phyloP scores from a whole-genome alignment of 148 eudicot genomes.

The Heliamphora exappendiculata region DNA sequence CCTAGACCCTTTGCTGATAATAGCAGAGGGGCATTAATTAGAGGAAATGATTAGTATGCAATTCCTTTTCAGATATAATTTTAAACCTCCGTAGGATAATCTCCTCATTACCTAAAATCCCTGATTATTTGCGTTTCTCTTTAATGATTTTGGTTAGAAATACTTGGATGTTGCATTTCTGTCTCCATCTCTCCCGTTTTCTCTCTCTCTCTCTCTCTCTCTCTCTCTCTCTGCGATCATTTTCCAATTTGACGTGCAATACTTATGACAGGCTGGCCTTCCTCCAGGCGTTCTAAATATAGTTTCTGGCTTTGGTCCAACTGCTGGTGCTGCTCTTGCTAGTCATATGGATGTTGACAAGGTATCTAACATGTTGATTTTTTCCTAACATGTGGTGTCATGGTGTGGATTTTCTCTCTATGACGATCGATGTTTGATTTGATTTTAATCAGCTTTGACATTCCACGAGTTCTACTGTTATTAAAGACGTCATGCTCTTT shows the following conservation, averaged over 20 bases:
- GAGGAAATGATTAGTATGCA: background rate
- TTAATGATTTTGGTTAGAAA: background rate
- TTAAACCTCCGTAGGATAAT: background rate
- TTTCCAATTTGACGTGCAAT: background rate
- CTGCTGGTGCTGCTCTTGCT: constrained; percentile 31
- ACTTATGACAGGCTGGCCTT: constrained; percentile 28
- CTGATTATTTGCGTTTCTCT: background rate
- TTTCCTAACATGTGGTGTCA: background rate
- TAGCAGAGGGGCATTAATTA: background rate
- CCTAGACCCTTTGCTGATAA: no score
- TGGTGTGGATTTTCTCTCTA: background rate
- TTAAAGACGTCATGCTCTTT: background rate
- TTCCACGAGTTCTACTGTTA: background rate
- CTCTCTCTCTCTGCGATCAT: background rate
- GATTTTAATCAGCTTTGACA: no score
- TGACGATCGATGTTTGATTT: background rate
- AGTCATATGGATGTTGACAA: constrained; percentile 31
- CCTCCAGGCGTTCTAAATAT: constrained; percentile 29
- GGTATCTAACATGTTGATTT: constrained; percentile 4
- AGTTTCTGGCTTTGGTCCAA: constrained; percentile 32
- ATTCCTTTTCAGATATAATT: background rate
- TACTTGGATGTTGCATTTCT: background rate
- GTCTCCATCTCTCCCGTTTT: no score
- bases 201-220: no score
- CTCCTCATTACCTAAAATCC: background rate